Conservation (phyloP, 2,329 filamentous ascomycete species). For the Dryadomyces sulphureus region DNA sequence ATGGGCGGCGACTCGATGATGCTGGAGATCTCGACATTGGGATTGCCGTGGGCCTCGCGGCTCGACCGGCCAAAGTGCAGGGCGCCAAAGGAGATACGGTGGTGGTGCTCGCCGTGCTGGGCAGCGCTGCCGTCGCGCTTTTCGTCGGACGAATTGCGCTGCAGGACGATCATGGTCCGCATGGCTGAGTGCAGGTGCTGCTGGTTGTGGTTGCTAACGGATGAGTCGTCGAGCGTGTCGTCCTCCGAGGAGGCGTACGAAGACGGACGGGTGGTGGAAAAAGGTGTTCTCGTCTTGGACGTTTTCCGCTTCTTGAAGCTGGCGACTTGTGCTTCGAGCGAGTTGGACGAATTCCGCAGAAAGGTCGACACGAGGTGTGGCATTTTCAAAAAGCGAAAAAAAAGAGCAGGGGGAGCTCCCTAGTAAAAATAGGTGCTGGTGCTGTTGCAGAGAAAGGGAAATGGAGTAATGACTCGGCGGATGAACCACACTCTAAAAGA, state of each 20-base stretch:
- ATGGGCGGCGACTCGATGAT: conserved; percentile 75
- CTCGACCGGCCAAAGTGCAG: conserved; percentile 26
- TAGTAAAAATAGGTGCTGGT: not conserved
- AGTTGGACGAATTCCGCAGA: conserved; percentile 35
- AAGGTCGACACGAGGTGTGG: conserved; percentile 43
- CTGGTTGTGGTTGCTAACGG: conserved; percentile 4
- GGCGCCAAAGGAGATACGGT: conserved; percentile 24
- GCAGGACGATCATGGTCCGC: conserved; percentile 8
- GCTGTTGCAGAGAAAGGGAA: too few species aligned
- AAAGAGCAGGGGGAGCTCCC: not conserved
- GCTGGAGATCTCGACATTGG: conserved; percentile 32
- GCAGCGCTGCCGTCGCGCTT: conserved; percentile 1
- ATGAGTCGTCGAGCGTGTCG: conserved; percentile 14
- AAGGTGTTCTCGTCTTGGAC: conserved; percentile 8
- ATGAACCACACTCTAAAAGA: too few species aligned
- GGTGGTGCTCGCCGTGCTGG: conserved; percentile 24
- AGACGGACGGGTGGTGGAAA: conserved; percentile 15
- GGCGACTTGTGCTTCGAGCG: conserved; percentile 30
- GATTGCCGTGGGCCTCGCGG: conserved; percentile 24
- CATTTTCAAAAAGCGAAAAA: conserved; percentile 22
- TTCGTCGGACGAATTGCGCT: conserved; percentile 10
- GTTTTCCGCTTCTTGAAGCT: conserved; percentile 29
- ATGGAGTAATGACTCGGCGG: too few species aligned
- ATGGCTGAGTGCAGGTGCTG: conserved; percentile 7
- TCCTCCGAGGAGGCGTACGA: conserved; percentile 23